Percentiles rank a stretch among this genome's conserved stretches.
These are phyloP conservation scores for Solanum pennellii DNA, from an alignment of 257 asterid species.

Conservation along the genomic window DNA sequence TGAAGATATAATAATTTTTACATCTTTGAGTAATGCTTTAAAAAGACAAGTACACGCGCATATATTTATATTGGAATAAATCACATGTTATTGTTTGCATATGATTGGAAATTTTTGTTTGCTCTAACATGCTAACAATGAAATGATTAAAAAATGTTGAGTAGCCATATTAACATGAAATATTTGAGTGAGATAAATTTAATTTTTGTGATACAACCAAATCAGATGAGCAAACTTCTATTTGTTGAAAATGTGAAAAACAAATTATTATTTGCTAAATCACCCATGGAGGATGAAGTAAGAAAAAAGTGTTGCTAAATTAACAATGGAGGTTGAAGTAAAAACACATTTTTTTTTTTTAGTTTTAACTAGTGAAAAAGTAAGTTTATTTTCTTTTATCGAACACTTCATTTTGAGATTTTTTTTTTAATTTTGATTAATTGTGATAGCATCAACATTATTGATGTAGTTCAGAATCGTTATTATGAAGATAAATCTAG, in stretches of 20 bases:
- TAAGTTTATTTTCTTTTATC: neutral
- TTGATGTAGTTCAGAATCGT: too few relatives aligned
- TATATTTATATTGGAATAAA: too few relatives aligned
- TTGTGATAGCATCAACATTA: neutral
- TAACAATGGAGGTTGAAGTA: neutral
- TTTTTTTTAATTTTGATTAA: too few relatives aligned
- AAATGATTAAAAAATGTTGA: neutral
- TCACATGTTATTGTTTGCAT: neutral
- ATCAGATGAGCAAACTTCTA: neutral
- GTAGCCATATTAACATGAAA: neutral
- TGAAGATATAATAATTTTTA: neutral
- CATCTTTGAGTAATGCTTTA: too few relatives aligned
- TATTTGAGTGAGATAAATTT: neutral
- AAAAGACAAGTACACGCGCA: neutral
- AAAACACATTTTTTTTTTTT: too few relatives aligned
- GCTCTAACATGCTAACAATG: neutral
- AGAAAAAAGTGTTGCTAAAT: neutral
- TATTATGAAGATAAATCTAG: too few relatives aligned
- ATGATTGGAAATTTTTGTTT: neutral
- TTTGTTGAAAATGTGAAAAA: neutral
- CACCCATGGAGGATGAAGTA: too few relatives aligned
- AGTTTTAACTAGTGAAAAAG: neutral
- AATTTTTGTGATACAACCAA: neutral
- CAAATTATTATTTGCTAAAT: neutral
- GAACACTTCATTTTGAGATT: neutral